Evolutionary conservation across 2,329 filamentous ascomycete species (phyloP), one percentile per base, ranked within the genome.

Genomic region (Fusarium falciforme): DNA sequence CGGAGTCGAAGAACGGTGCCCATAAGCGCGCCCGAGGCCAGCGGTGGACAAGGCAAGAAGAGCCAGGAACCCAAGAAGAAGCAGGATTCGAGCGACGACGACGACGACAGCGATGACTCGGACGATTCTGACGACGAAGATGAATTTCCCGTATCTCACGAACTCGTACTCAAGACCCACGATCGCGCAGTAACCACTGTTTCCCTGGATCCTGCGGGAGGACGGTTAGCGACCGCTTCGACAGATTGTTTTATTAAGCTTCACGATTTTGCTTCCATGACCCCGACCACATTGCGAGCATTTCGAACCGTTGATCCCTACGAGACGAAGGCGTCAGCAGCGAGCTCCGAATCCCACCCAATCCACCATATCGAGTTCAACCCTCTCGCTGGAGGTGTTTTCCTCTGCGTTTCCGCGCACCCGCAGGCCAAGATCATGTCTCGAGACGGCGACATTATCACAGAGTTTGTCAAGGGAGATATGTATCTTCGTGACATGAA

Each of bases 401-500:
- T 99, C 69, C 89, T 99, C 36, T 97, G 96, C 76, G 88, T 98
- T 52, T 93, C 95, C 9, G 95, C 96, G 8, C 94, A 96, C 44
- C 92, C 96, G 2, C 96, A 98, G 82, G 94, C 96, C 14, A 95
- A 95, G 82, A 91, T 99, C 27, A 88, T 98, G 81, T 94, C 91
- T 77, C 91, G 96, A 78, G 96, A 99, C 84, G 96, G 96, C 42
- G 94, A 97, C 52, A 88, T 93, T 9, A 78, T 97, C 58, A 92
- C 93, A 1, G 95, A 98, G 79, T 98, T 98, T 75, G 93, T 95
- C 76, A 99, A 99, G 84, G 96, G 96, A 54, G 96, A 99, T 81
- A 98, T 98, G 95, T 99, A 99, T 79, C 85, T 99, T 75, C 90
- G 96, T 64, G 96, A 99, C 82, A 97, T 98, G 93, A 91, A 98